A percentile compares a stretch with the other conserved stretches of the same genome.
These are phyloP conservation scores for Colletotrichum caudatum DNA, from an alignment of 2,329 filamentous ascomycete genomes.

Conservation along the genomic window DNA sequence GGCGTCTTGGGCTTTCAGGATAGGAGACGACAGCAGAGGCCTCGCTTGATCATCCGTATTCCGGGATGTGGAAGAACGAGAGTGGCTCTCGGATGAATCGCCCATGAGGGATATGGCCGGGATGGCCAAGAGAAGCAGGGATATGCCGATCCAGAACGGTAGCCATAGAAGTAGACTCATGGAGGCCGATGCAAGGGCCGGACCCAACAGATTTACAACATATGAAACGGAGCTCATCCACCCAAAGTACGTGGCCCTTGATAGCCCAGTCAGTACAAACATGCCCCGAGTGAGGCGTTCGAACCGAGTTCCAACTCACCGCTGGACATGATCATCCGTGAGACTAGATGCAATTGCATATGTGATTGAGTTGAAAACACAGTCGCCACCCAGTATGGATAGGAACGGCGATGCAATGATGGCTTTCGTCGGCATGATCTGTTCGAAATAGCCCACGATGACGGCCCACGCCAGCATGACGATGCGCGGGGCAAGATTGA, in stretches of 20 bases:
- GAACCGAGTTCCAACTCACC: slow-evolving; percentile 34
- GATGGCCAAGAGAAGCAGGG: slow-evolving; percentile 51
- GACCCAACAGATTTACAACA: slow-evolving; percentile 59
- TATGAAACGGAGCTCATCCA: slow-evolving; percentile 63
- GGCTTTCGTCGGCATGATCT: slow-evolving; percentile 52
- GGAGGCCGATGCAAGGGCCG: slow-evolving; percentile 58
- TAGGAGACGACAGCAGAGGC: slow-evolving; percentile 55
- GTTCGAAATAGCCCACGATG: slow-evolving; percentile 54
- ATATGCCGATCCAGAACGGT: slow-evolving; percentile 56
- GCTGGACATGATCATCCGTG: slow-evolving; percentile 57
- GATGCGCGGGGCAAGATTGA: slow-evolving; percentile 58
- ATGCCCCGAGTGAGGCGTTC: not conserved
- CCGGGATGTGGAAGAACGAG: not conserved
- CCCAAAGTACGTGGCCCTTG: slow-evolving; percentile 62
- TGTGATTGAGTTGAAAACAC: slow-evolving; percentile 63
- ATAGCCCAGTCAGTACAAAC: not conserved
- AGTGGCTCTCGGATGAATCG: not conserved
- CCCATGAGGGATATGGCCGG: slow-evolving; percentile 45
- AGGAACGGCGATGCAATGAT: slow-evolving; percentile 56
- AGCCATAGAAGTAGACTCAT: slow-evolving; percentile 59
- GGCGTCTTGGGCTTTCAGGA: slow-evolving; percentile 52
- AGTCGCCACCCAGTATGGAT: slow-evolving; percentile 62
- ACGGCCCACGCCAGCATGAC: slow-evolving; percentile 57
- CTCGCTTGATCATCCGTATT: slow-evolving; percentile 50
- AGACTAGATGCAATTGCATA: slow-evolving; percentile 59